Base-by-base conservation (phyloP, 2,329 filamentous ascomycete genomes). In the Fusarium newnesense region DNA sequence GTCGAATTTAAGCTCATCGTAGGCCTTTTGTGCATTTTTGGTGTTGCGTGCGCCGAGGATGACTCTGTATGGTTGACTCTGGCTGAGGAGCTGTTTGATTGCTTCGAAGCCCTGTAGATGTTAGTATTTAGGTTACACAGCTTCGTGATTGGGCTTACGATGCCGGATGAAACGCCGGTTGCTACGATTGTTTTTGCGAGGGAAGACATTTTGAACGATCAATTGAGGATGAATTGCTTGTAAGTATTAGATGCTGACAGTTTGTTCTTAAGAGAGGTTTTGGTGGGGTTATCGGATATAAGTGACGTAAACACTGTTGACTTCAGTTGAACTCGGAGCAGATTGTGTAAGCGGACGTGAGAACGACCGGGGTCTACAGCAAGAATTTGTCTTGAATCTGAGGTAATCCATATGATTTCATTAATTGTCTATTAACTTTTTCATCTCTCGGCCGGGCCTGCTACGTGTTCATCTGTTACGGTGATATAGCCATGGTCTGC, bases 41-140 rank as follows among this genome's bases (percentile, higher is more conserved):
- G 81, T 80, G 75, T 87, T 84, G n/a, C 87, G 81, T 7, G 84
- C 87, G 15, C 86, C 87, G 15, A 88, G 80, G 49, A 89, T 84
- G 72, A 88, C 79, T 21, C 77, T 83, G 78, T 87, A 87, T 0
- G 86, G 81, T 70, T 86, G 83, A 0, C 80, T 64, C 52, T 85
- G 81, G 21, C 79, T 73, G 12, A 88, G 83, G 32, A 88, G 83
- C 73, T 88, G 85, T 73, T 86, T 87, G 60, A 88, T 80, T n/a
- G 83, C 82, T 73, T 89, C 86, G 60, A 89, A 85, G 18, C 87
- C 87, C 87, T 88, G 56, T 30, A 61, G 37, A 30, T 39, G 24
- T 61, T 40, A 70, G 61, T 21, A 6, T 40, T n/a, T 18, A 24
- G 53, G 26, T 30, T 28, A 26, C 24, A 24, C 8, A 4, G 32